A percentile compares a stretch with the other conserved stretches of the same genome.
phyloP scores from a whole-genome alignment of 2,329 filamentous ascomycete species.

The Fusarium sp. region DNA sequence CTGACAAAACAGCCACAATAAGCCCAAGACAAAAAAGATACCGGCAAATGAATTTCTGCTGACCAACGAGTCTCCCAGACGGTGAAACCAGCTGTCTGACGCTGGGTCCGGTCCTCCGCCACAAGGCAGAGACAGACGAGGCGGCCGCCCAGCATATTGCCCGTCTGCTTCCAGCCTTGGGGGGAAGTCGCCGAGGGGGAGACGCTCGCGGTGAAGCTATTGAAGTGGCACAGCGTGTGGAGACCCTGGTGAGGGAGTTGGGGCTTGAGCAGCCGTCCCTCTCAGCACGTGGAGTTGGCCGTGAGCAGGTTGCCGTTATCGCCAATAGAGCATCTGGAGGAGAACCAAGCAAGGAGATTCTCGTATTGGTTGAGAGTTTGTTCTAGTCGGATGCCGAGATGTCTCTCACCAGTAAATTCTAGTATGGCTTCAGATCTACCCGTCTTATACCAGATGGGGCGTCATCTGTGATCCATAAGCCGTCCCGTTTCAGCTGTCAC shows the following conservation, averaged over 20 bases:
- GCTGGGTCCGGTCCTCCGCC: constrained; percentile 21
- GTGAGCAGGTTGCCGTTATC: constrained; percentile 24
- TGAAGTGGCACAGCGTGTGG: constrained; percentile 24
- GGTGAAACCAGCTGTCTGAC: constrained; percentile 39
- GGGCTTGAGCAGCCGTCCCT: constrained; percentile 24
- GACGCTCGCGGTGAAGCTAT: constrained; percentile 16
- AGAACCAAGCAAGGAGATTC: constrained; percentile 7
- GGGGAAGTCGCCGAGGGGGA: neutral
- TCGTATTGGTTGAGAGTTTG: constrained; percentile 18
- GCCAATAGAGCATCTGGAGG: constrained; percentile 5
- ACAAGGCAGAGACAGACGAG: constrained; percentile 9
- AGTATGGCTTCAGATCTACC: neutral
- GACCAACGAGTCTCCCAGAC: constrained; percentile 25
- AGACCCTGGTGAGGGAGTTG: constrained; percentile 13
- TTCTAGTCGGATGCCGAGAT: constrained; percentile 13
- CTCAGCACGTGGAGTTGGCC: constrained; percentile 5
- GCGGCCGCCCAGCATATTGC: constrained; percentile 27
- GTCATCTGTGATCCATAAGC: neutral
- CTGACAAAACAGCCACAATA: constrained; percentile 9
- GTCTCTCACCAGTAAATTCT: neutral
- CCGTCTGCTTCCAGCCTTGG: constrained; percentile 27
- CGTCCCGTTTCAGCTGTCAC: neutral
- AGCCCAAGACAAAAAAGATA: constrained; percentile 6
- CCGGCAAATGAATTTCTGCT: constrained; percentile 11
- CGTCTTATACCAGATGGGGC: neutral